Evolutionary conservation across 2,329 filamentous ascomycete species (phyloP).

Genomic region (Venturiaceae sp.): DNA sequence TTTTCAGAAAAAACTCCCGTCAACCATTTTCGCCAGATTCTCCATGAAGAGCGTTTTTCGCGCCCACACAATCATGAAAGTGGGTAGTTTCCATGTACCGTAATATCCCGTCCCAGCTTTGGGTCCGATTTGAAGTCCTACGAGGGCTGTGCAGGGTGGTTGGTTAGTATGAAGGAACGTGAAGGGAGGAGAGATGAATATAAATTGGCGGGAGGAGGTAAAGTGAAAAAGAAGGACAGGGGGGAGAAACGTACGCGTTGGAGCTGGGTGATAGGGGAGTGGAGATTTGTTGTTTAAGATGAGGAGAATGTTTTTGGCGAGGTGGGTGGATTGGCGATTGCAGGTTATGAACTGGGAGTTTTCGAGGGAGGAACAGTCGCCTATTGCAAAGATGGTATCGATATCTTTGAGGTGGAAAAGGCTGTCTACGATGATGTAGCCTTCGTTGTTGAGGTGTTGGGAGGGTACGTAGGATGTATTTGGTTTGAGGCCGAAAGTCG

Average conservation of each 20-base stretch:
- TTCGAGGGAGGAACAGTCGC: background rate
- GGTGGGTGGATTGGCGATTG: background rate
- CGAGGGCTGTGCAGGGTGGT: background rate
- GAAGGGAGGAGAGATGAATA: too few relatives aligned
- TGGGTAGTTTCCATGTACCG: background rate
- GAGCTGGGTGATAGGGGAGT: background rate
- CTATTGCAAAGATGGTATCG: background rate
- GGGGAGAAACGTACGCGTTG: background rate
- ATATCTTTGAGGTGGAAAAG: background rate
- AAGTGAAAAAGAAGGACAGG: too few relatives aligned
- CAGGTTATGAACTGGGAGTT: background rate
- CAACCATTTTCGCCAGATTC: background rate
- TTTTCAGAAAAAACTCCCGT: background rate
- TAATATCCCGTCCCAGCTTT: background rate
- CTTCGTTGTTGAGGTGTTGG: background rate
- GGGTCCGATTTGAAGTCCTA: background rate
- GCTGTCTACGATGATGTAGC: background rate
- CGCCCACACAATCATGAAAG: background rate
- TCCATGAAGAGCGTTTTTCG: background rate
- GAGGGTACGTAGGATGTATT: background rate
- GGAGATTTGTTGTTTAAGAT: background rate
- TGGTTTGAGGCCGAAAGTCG: background rate
- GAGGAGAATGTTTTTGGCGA: background rate
- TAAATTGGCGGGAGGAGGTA: too few relatives aligned
- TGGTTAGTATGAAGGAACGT: too few relatives aligned